These are phyloP conservation scores for Tylopilus sp. DNA, from an alignment of 768 basidiomycete genomes.

Conservation along the genomic window DNA sequence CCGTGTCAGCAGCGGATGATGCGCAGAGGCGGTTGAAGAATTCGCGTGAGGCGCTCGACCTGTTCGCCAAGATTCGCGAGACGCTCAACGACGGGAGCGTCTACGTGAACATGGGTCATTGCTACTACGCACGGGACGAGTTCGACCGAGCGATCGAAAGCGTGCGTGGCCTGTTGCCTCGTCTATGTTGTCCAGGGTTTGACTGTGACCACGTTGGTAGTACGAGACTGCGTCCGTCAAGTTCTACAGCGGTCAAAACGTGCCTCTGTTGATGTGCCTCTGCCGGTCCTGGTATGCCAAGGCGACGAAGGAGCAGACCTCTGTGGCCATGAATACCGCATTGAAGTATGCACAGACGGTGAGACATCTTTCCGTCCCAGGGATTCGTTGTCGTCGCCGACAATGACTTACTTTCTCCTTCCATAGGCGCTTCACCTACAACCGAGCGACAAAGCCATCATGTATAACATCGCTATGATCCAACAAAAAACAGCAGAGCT, in stretches of 20 bases:
- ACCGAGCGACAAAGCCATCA: conserved; percentile 83
- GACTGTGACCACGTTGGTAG: conserved; percentile 42
- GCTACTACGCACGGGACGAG: conserved; percentile 89
- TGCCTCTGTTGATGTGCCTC: conserved; percentile 76
- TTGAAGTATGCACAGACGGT: conserved; percentile 81
- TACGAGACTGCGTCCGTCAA: conserved; percentile 88
- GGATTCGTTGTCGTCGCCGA: background rate
- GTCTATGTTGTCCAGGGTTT: background rate
- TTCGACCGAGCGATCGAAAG: conserved; percentile 95
- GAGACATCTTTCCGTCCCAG: conserved; percentile 2
- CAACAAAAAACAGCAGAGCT: conserved; percentile 95
- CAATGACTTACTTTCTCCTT: background rate
- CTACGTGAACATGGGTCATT: conserved; percentile 95
- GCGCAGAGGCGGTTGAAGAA: conserved; percentile 61
- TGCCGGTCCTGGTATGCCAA: conserved; percentile 94
- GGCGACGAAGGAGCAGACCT: conserved; percentile 86
- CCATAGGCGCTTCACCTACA: conserved; percentile 77
- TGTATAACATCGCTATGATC: conserved; percentile 98
- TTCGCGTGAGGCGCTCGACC: conserved; percentile 81
- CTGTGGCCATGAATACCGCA: conserved; percentile 77
- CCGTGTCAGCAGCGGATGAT: conserved; percentile 57
- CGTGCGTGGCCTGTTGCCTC: conserved; percentile 43
- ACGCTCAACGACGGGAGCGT: conserved; percentile 79
- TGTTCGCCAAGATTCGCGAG: conserved; percentile 91
- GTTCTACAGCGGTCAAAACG: conserved; percentile 71